Evolutionary conservation across 1,284 basidiomycete genomes (phyloP).

Genomic region (Porodaedalea pini): DNA sequence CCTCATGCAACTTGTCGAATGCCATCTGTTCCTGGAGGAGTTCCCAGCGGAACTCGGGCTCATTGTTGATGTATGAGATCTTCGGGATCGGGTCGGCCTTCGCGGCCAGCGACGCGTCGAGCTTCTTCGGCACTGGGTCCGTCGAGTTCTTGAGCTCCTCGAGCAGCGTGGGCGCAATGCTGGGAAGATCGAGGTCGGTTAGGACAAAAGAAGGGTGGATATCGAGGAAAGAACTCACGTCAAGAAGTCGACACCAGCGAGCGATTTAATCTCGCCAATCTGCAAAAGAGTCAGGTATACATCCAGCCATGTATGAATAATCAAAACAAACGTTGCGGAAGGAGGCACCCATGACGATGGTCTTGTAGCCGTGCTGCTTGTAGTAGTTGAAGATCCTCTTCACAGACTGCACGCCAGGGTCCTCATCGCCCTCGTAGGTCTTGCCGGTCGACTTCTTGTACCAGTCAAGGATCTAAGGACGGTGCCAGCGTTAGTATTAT

Average conservation of each 20-base stretch:
- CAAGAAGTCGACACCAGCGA: constrained; percentile 96
- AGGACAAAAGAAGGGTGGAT: neutral
- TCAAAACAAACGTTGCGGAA: constrained; percentile 82
- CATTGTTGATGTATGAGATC: constrained; percentile 87
- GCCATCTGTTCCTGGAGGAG: constrained; percentile 93
- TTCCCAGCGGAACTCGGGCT: constrained; percentile 93
- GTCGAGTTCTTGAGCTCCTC: constrained; percentile 88
- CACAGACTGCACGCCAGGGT: constrained; percentile 97
- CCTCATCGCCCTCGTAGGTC: constrained; percentile 82
- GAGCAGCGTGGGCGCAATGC: constrained; percentile 84
- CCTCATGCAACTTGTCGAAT: constrained; percentile 95
- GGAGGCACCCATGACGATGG: constrained; percentile 99
- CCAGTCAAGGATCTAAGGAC: constrained; percentile 84
- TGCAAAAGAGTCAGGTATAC: constrained; percentile 32
- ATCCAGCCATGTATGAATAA: constrained; percentile 12
- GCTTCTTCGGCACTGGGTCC: constrained; percentile 79
- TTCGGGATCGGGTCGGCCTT: constrained; percentile 68
- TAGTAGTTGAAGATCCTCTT: constrained; percentile 99
- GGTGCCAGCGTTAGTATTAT: neutral
- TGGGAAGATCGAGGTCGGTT: neutral
- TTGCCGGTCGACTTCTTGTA: constrained; percentile 89
- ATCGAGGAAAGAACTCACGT: constrained; percentile 40
- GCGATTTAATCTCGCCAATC: constrained; percentile 89
- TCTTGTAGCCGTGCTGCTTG: constrained; percentile 98
- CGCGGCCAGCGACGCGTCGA: constrained; percentile 64